A percentile compares a stretch with the other conserved stretches of the same genome.
phyloP scores from a whole-genome alignment of 192 early-diverging fungal genomes.

The Allomyces arbusculus region DNA sequence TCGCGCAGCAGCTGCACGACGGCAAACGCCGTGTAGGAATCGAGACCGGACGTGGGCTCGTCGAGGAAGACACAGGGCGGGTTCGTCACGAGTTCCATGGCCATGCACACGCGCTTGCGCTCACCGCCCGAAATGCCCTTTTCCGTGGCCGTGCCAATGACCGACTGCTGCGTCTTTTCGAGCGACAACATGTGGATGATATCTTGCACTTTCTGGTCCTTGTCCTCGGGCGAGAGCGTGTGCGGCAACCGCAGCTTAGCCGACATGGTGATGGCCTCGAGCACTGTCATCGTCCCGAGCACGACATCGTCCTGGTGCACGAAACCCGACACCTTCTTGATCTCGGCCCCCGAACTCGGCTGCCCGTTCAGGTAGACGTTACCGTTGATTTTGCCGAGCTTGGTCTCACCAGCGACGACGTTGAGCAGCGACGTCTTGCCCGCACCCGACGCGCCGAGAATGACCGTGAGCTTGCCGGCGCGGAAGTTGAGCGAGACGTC shows the following conservation, averaged over 20 bases:
- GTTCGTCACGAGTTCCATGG: slow-evolving; percentile 47
- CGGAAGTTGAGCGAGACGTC: not conserved
- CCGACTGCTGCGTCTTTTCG: slow-evolving; percentile 43
- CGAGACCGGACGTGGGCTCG: slow-evolving; percentile 52
- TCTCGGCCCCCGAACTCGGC: slow-evolving; percentile 18
- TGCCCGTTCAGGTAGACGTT: slow-evolving; percentile 36
- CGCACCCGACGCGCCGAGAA: slow-evolving; percentile 40
- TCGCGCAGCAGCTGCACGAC: slow-evolving; percentile 22
- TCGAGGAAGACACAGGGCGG: slow-evolving; percentile 45
- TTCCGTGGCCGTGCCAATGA: slow-evolving; percentile 33
- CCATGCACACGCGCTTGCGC: slow-evolving; percentile 51
- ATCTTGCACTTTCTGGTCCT: slow-evolving; percentile 22
- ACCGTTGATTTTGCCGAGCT: slow-evolving; percentile 22
- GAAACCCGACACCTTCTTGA: slow-evolving; percentile 26
- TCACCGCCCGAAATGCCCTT: slow-evolving; percentile 59
- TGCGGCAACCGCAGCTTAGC: slow-evolving; percentile 32
- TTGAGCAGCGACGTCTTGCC: slow-evolving; percentile 48
- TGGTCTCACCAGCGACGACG: slow-evolving; percentile 29
- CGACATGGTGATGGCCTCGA: slow-evolving; percentile 54
- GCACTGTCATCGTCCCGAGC: slow-evolving; percentile 45
- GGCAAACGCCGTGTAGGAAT: slow-evolving; percentile 28
- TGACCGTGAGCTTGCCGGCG: slow-evolving; percentile 19
- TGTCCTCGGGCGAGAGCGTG: slow-evolving; percentile 13
- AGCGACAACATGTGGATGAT: slow-evolving; percentile 39
- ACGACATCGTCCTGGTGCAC: slow-evolving; percentile 41